Conservation (phyloP, 495 filamentous ascomycete species). For the Gamarada debralockiae region DNA sequence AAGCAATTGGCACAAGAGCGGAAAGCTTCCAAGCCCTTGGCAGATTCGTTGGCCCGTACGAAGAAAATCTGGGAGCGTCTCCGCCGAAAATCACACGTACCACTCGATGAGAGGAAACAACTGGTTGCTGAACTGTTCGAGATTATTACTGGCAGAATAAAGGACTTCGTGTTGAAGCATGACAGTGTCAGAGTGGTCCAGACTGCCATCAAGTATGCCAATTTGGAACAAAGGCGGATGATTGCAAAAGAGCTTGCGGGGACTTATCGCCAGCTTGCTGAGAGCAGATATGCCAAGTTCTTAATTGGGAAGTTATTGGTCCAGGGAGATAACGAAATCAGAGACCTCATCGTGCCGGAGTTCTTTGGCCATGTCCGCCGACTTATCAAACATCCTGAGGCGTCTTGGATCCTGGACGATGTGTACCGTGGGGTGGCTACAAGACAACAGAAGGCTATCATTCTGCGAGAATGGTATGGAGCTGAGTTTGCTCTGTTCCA, state of each 20-base stretch:
- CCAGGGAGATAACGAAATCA: conserved; percentile 78
- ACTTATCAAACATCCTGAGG: conserved; percentile 92
- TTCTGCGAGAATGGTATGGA: conserved; percentile 96
- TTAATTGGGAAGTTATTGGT: conserved; percentile 91
- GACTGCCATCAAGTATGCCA: conserved; percentile 94
- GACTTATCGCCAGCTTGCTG: conserved; percentile 76
- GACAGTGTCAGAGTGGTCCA: conserved; percentile 93
- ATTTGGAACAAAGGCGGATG: conserved; percentile 71
- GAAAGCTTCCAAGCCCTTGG: conserved; percentile 87
- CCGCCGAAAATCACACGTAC: conserved; percentile 86
- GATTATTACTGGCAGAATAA: conserved; percentile 84
- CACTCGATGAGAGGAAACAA: conserved; percentile 76
- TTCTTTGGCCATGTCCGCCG: conserved; percentile 91
- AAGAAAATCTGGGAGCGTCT: conserved; percentile 97
- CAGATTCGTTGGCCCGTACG: conserved; percentile 79
- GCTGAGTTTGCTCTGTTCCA: conserved; percentile 86
- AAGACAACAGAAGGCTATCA: conserved; percentile 70
- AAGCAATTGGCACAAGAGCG: conserved; percentile 83
- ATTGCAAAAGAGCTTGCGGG: conserved; percentile 88
- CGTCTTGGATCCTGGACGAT: conserved; percentile 95
- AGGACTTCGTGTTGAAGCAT: conserved; percentile 97
- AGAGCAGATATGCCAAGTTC: conserved; percentile 96
- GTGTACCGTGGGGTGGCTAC: conserved; percentile 85
- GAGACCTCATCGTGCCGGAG: conserved; percentile 84
- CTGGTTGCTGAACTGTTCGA: conserved; percentile 84